Base-by-base conservation (phyloP, 805 yeast species). In the Metschnikowia anglica region DNA sequence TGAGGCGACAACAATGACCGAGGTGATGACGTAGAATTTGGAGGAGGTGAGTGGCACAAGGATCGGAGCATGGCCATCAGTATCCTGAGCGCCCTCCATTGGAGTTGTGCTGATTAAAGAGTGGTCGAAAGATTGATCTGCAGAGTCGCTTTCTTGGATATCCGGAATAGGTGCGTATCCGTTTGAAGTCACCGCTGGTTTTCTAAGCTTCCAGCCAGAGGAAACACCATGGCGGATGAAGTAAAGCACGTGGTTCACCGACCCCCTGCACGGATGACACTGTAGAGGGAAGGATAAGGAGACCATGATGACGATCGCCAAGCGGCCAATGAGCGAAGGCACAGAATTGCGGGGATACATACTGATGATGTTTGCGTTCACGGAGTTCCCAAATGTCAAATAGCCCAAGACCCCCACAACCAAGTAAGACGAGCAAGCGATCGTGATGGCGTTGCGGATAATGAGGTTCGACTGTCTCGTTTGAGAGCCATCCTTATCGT, bases 351-450 rank as follows among this genome's bases (percentile, higher is more conserved):
- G 68, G 27, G 83, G 77, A 55, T 85, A 86, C 75, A 83, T 77
- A 45, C 85, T 62, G 40, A 86, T 74, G 51, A 86, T 77, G 58
- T 86, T 86, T 16, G 90, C 91, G 24, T 66, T 68, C 20, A 88
- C 91, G 26, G 75, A 70, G 54, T 81, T 83, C 35, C 98, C 98
- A 69, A 85, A 89, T 0, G 97, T 85, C 37, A 85, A 62, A 59
- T 86, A 86, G 0, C 95, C 95, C 12, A 78, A 56, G 1, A 82
- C 53, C 0, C 90, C 89, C 26, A 85, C 87, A 5, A 76, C 50
- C 37, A 80, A 55, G 56, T 85, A 86, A n/a, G 85, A 61, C 0
- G 61, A 34, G 15, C 81, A 72, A 0, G 91, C 80, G 7, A 78
- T 67, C 1, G 67, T 48, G 34, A 83, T 74, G 9, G 90, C 72